These are phyloP conservation scores for Pseudogymnoascus sp. DNA, from an alignment of 2,329 filamentous ascomycete genomes.

Conservation along the genomic window DNA sequence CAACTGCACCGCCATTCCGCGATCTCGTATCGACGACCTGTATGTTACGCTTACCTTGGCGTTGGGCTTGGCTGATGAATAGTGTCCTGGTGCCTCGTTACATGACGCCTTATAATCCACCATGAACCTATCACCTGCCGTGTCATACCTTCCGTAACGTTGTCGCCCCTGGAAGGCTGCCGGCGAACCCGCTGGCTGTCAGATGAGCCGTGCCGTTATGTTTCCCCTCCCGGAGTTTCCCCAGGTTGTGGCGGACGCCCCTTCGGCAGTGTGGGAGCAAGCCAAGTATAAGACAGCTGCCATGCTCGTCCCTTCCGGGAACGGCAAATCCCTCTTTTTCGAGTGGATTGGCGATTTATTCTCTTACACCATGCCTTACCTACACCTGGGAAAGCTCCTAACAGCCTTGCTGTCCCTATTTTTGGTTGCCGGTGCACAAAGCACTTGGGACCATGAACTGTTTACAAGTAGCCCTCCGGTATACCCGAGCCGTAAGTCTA, in stretches of 20 bases:
- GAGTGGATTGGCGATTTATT: neutral
- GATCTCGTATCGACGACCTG: neutral
- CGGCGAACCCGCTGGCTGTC: neutral
- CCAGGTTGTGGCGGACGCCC: slow-evolving; percentile 2
- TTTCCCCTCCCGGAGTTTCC: neutral
- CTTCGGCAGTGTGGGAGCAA: neutral
- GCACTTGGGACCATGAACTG: neutral
- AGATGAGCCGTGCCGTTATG: slow-evolving; percentile 9
- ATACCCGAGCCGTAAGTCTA: neutral
- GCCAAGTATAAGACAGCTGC: slow-evolving; percentile 5
- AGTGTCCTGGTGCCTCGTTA: slow-evolving; percentile 1
- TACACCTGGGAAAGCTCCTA: neutral
- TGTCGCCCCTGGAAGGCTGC: neutral
- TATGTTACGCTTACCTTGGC: neutral
- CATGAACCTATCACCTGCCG: neutral
- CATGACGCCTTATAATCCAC: neutral
- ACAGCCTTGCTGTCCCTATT: neutral
- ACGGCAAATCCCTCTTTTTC: neutral
- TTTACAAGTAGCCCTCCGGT: slow-evolving; percentile 2
- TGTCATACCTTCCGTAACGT: neutral
- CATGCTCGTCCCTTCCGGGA: neutral
- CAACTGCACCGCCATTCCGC: neutral
- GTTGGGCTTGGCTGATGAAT: neutral
- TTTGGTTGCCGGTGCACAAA: neutral
- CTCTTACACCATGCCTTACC: neutral